phyloP scores from a whole-genome alignment of 2,329 filamentous ascomycete genomes.

The Beauveria medogensis region DNA sequence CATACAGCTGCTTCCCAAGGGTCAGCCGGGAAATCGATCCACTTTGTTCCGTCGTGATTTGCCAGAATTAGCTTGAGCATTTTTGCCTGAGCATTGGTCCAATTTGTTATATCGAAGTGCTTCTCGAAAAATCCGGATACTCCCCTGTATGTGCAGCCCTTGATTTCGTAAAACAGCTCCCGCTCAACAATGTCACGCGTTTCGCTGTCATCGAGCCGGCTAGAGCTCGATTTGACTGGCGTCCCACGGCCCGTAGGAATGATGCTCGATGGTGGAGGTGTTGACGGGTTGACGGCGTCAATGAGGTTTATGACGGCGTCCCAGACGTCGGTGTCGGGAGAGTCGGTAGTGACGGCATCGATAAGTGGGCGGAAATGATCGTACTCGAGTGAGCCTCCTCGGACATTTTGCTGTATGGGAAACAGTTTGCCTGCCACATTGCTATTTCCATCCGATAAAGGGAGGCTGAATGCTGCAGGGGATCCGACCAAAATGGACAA shows the following conservation, averaged over 20 bases:
- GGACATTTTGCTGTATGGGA: slow-evolving; percentile 3
- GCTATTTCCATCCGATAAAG: too few species aligned
- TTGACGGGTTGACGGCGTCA: background rate
- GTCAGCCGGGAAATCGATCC: slow-evolving; percentile 1
- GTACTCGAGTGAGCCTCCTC: background rate
- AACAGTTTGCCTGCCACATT: background rate
- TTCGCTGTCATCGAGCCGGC: slow-evolving; percentile 8
- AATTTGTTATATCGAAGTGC: slow-evolving; percentile 5
- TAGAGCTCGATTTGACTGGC: slow-evolving; percentile 10
- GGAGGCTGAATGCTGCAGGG: too few species aligned
- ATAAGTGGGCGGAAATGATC: slow-evolving; percentile 6
- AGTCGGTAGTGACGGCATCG: background rate
- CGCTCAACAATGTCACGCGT: slow-evolving; percentile 9
- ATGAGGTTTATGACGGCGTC: slow-evolving; percentile 7
- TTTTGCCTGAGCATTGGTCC: slow-evolving; percentile 2
- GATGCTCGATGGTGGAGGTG: slow-evolving; percentile 2
- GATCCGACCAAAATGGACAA: too few species aligned
- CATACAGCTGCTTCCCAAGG: slow-evolving; percentile 2
- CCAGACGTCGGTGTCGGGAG: slow-evolving; percentile 10
- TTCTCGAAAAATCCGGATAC: slow-evolving; percentile 10
- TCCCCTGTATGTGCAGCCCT: background rate
- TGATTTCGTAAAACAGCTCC: slow-evolving; percentile 10
- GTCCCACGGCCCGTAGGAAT: slow-evolving; percentile 1
- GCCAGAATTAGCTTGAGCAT: slow-evolving; percentile 7
- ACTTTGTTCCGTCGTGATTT: slow-evolving; percentile 3